Evolutionary conservation across 2,329 filamentous ascomycete genomes (phyloP).

Genomic region (Cucurbitaria berberidis): DNA sequence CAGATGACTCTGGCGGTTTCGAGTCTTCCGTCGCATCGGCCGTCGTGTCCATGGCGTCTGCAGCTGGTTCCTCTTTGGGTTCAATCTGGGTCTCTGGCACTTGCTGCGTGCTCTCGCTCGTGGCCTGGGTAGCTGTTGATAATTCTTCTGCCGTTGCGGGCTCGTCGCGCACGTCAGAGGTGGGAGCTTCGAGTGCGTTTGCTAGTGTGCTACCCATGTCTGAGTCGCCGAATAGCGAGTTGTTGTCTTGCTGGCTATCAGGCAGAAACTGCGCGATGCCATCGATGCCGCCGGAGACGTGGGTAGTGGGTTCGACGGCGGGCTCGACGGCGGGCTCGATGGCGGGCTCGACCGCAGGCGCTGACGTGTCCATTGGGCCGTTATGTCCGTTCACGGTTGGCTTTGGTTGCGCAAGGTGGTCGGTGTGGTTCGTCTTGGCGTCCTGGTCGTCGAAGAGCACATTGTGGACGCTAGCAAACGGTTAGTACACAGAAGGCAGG

Average conservation of each 20-base stretch:
- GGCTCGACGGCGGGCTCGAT: conserved; percentile 40
- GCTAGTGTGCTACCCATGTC: conserved; percentile 39
- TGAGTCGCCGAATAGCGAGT: conserved; percentile 48
- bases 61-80: conserved; percentile 14
- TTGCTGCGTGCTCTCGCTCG: conserved; percentile 36
- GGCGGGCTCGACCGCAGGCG: conserved; percentile 36
- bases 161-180: conserved; percentile 45
- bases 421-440: conserved; percentile 20
- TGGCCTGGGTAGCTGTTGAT: conserved; percentile 22
- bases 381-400: conserved; percentile 43
- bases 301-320: conserved; percentile 47
- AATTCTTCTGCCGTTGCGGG: conserved; percentile 16
- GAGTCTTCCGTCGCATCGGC: conserved; percentile 21
- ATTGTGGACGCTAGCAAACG: conserved; percentile 38
- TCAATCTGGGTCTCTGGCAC: conserved; percentile 39
- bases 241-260: conserved; percentile 48
- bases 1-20: conserved; percentile 16
- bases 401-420: conserved; percentile 28
- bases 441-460: conserved; percentile 46
- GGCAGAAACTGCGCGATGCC: conserved; percentile 52
- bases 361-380: conserved; percentile 27
- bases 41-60: conserved; percentile 38
- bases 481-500: conserved; percentile 20
- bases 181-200: conserved; percentile 51
- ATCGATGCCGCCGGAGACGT: conserved; percentile 53